A percentile compares a stretch with the other conserved stretches of the same genome.
phyloP scores from a whole-genome alignment of 345 rosid species.

The Euphorbia tirucalli region DNA sequence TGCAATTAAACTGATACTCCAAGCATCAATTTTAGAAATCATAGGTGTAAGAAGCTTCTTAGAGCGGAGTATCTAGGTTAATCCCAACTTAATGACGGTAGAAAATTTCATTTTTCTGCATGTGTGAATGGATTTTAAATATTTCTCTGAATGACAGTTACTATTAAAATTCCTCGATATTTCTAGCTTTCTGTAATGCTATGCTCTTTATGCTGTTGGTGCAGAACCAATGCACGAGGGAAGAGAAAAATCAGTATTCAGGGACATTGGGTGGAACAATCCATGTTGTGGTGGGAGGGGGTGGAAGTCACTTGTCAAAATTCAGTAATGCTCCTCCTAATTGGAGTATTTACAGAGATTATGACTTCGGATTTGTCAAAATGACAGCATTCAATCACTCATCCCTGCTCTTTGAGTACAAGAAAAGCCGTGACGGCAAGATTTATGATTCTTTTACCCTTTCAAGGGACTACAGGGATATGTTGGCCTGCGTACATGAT shows the following conservation, averaged over 20 bases:
- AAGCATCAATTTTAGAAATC: too few relatives aligned
- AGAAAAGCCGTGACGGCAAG: conserved; percentile 71
- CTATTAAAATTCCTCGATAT: not conserved
- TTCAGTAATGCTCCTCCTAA: conserved; percentile 48
- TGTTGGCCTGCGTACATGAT: conserved; percentile 74
- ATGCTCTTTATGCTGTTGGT: conserved; percentile 16
- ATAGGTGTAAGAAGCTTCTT: not conserved
- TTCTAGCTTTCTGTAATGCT: not conserved
- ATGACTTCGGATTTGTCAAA: conserved; percentile 77
- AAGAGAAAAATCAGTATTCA: conserved; percentile 52
- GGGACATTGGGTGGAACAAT: conserved; percentile 74
- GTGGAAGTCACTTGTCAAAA: conserved; percentile 61
- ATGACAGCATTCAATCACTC: conserved; percentile 75
- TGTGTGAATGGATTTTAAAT: too few relatives aligned
- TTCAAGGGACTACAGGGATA: conserved; percentile 78
- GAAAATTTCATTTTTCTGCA: not conserved
- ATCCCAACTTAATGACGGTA: not conserved
- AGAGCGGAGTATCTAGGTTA: not conserved
- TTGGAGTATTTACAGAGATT: conserved; percentile 80
- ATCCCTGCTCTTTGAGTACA: conserved; percentile 79
- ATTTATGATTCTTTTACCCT: conserved; percentile 81
- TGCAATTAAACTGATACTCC: too few relatives aligned
- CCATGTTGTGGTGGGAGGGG: conserved; percentile 90
- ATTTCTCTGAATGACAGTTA: too few relatives aligned
- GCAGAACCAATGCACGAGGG: conserved; percentile 67